Evolutionary conservation across 169 alveolate species (phyloP), one percentile per base, ranked within the genome.

Genomic region (Plasmodium falciparum): DNA sequence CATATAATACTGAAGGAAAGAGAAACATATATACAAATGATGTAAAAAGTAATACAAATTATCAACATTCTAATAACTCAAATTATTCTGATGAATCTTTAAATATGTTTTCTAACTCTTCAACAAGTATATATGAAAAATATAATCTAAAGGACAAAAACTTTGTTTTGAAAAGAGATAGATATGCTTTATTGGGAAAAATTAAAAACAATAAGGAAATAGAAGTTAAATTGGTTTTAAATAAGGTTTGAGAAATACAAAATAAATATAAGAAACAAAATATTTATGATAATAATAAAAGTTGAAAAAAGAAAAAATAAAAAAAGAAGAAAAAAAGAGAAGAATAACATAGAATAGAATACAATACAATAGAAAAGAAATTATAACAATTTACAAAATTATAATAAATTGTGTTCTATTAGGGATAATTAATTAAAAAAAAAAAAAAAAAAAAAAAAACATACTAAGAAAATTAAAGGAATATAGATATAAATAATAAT

Each of bases 201-300:
- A 76, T 76, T 65, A 76, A 76, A 69, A 65, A 65, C 33, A 76
- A 76, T 56, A 76, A 76, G 47, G 89, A 76, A 17, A 66, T 76
- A 15, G 75, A 76, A 56, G 89, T 76, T 13, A 54, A 59, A 24
- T 75, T 76, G 15, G 73, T 76, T 20, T 22, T 76, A 70, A 76
- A 65, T 62, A 76, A 76, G 26, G 89, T 52, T n/a, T 76, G 45
- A 65, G 20, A 11, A 29, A 73, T 17, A 56, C n/a, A 56, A 73
- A 73, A 71, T 17, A 71, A 49, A 49, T 45, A 24, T 45, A 71
- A 71, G 39, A 22, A 39, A 45, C 39, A 67, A 67, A 15, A 54
- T n/a, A 47, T 54, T 24, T 26, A 11, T 39, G 47, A 39, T 39
- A 39, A 39, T 39, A 39, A 39, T 39, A 39, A 5, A 39, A 5